Base-by-base conservation (phyloP, 2,329 filamentous ascomycete genomes). In the Aspergillus japonicus region DNA sequence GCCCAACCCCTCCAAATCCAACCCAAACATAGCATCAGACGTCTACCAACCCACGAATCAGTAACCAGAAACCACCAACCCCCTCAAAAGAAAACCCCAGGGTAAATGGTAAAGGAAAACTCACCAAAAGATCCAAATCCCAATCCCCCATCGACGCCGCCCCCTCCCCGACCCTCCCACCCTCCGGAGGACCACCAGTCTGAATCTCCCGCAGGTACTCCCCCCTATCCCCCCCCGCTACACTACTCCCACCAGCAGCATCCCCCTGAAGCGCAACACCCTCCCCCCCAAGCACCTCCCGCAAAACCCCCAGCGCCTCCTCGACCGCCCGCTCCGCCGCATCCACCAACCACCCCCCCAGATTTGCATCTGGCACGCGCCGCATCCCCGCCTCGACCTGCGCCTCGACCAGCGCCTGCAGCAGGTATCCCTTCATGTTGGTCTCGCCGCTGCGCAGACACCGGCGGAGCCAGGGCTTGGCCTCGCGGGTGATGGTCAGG, bases 361-460 rank as follows among this genome's bases (percentile, higher is more conserved):
- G 16, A 0, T 8, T 2, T 2, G 12, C 0, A 0, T 12, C 14
- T 0, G 39, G 33, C 33, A 77, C 11, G 0, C 80, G 78, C 3
- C 65, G 67, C 59, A 75, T 68, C 1, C 83, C 68, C 0, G 72
- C 78, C 3, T 81, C 72, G 0, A 85, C 71, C 48, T 84, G 77
- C 0, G 77, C 74, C 5, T 64, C 64, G 0, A 82, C 64, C 12
- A 80, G 64, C 8, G 67, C 68, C 1, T 72, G 61, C 12, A 85
- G 74, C 19, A 86, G 52, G 47, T 80, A 80, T 0, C 81, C 81
- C 62, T 86, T 86, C 21, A 82, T 71, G 57, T 85, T 86, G 0
- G 82, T 85, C 68, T 86, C 82, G 1, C 82, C 84, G 0, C 74
- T 75, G 50, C 76, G 64, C n/a, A 85, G 73, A 8, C 71, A 73